Conservation (phyloP, 1,284 basidiomycete genomes). For the Cystobasidiaceae sp. region DNA sequence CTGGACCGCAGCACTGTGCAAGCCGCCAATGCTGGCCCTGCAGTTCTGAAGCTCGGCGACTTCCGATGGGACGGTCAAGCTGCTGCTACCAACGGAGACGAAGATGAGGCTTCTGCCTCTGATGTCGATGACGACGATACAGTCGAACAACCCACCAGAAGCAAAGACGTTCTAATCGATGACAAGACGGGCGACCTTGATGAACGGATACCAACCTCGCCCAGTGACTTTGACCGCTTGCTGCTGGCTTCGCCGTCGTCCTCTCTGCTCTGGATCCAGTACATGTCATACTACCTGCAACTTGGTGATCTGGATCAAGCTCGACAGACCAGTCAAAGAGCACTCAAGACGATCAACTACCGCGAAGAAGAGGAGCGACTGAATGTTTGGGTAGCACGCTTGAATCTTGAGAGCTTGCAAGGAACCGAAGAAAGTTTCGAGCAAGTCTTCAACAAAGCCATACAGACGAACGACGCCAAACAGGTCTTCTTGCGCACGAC, state of each 20-base stretch:
- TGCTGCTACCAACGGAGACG: constrained; percentile 39
- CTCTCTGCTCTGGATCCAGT: constrained; percentile 97
- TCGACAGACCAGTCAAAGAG: constrained; percentile 75
- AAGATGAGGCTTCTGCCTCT: constrained; percentile 45
- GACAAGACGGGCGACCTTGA: constrained; percentile 83
- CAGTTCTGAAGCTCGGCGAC: constrained; percentile 49
- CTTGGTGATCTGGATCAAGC: constrained; percentile 94
- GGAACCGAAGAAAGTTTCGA: constrained; percentile 78
- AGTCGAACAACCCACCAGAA: constrained; percentile 52
- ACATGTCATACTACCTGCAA: constrained; percentile 97
- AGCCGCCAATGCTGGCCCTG: constrained; percentile 39
- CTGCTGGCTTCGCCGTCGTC: constrained; percentile 95
- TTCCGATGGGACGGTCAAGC: constrained; percentile 54
- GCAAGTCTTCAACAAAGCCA: constrained; percentile 79
- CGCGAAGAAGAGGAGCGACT: constrained; percentile 94
- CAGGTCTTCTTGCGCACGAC: constrained; percentile 79
- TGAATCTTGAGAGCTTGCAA: constrained; percentile 92
- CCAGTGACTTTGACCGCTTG: constrained; percentile 87
- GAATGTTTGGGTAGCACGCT: constrained; percentile 94
- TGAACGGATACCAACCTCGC: constrained; percentile 76
- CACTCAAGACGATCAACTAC: constrained; percentile 83
- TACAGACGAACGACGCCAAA: constrained; percentile 84
- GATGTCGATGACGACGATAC: constrained; percentile 52
- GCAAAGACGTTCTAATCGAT: constrained; percentile 63
- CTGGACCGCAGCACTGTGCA: too few relatives aligned